These are phyloP conservation scores for Pythium sp. DNA, from an alignment of 352 stramenopile genomes.

Conservation along the genomic window DNA sequence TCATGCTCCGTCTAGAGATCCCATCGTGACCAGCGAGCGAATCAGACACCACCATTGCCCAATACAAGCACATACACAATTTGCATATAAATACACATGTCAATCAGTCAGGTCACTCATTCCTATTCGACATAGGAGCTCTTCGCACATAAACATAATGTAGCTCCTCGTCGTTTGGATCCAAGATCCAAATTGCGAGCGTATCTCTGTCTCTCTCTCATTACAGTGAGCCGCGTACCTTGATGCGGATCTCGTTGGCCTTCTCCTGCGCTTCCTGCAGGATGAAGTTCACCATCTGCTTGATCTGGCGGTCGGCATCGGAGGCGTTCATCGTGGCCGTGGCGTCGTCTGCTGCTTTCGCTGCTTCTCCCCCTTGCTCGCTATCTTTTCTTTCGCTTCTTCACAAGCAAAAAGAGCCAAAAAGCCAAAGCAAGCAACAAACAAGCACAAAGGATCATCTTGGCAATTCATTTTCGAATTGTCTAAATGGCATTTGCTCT, in stretches of 20 bases:
- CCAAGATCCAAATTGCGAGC: constrained; percentile 9
- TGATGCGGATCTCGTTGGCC: constrained; percentile 98
- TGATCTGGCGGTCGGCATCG: constrained; percentile 89
- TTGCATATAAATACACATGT: background rate
- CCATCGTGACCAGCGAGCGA: constrained; percentile 5
- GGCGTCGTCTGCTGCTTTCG: constrained; percentile 5
- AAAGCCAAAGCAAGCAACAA: background rate
- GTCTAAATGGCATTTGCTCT: too few relatives aligned
- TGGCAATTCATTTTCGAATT: constrained; percentile 18
- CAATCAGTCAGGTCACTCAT: background rate
- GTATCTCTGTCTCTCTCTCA: background rate
- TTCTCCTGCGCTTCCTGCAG: constrained; percentile 99
- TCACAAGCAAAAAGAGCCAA: background rate
- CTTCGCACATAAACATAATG: background rate
- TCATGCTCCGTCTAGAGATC: constrained; percentile 94
- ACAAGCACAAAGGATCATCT: background rate
- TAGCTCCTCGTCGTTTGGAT: constrained; percentile 5
- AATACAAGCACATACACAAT: background rate
- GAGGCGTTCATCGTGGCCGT: constrained; percentile 67
- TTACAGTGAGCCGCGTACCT: constrained; percentile 46
- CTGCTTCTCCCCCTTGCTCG: constrained; percentile 16
- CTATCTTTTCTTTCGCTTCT: constrained; percentile 17
- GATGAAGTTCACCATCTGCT: constrained; percentile 99
- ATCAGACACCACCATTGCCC: background rate
- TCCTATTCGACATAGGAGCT: background rate